These are phyloP conservation scores for Candida easanensis DNA, from an alignment of 805 yeast species.

Conservation along the genomic window DNA sequence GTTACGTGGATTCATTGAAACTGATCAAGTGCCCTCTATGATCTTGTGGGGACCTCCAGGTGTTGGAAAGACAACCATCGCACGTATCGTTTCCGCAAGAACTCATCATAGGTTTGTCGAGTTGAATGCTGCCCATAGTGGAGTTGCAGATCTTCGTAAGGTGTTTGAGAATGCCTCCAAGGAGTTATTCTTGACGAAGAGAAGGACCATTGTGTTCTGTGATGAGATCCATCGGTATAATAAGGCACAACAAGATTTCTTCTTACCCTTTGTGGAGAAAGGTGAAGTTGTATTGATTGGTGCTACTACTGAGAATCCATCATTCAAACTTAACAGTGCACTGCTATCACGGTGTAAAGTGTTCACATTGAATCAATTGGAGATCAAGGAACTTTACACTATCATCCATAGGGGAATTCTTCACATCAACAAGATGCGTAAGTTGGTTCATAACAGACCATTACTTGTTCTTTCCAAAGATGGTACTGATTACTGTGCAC, in stretches of 20 bases:
- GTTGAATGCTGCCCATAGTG: slow-evolving; percentile 78
- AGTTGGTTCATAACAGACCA: slow-evolving; percentile 45
- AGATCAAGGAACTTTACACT: slow-evolving; percentile 43
- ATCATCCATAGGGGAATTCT: slow-evolving; percentile 59
- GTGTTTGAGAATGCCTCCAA: slow-evolving; percentile 45
- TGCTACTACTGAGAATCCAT: slow-evolving; percentile 97
- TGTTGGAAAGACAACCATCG: slow-evolving; percentile 84
- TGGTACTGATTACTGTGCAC: slow-evolving; percentile 65
- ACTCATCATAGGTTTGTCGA: slow-evolving; percentile 58
- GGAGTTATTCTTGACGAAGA: slow-evolving; percentile 38
- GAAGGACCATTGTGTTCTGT: slow-evolving; percentile 71
- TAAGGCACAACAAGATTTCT: slow-evolving; percentile 82
- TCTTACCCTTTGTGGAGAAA: slow-evolving; percentile 78
- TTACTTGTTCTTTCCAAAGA: slow-evolving; percentile 52
- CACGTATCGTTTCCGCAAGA: slow-evolving; percentile 43
- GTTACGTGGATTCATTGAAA: slow-evolving; percentile 58
- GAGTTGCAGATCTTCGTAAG: slow-evolving; percentile 61
- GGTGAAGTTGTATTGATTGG: slow-evolving; percentile 85
- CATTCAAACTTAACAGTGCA: slow-evolving; percentile 77
- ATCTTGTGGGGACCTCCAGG: slow-evolving; percentile 97
- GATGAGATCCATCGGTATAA: slow-evolving; percentile 93
- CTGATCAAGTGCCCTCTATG: slow-evolving; percentile 75
- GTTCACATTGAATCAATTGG: slow-evolving; percentile 60
- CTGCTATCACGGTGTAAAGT: slow-evolving; percentile 81
- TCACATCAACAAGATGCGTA: slow-evolving; percentile 57